phyloP scores from a whole-genome alignment of 768 basidiomycete genomes.

The Russula brevipes region DNA sequence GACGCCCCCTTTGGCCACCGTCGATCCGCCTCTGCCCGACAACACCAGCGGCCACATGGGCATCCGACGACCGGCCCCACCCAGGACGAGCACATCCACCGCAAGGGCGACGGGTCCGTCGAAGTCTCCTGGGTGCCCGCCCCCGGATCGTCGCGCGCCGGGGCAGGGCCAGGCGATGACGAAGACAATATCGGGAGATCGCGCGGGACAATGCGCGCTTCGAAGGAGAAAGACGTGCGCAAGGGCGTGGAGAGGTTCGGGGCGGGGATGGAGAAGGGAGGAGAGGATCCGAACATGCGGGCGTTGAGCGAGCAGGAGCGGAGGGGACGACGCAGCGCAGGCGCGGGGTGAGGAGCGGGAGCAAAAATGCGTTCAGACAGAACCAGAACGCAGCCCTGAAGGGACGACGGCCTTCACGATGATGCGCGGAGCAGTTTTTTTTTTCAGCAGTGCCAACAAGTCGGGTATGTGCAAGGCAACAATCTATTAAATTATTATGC shows the following conservation, averaged over 20 bases:
- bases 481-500: constrained; percentile 8
- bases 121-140: constrained; percentile 83
- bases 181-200: constrained; percentile 24
- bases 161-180: constrained; percentile 33
- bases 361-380: constrained; percentile 69
- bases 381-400: constrained; percentile 19
- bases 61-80: not conserved
- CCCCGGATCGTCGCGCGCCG: constrained; percentile 14
- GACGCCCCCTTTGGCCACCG: constrained; percentile 68
- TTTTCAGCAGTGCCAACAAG: not conserved
- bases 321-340: constrained; percentile 76
- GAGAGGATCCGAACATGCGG: constrained; percentile 39
- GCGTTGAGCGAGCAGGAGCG: constrained; percentile 61
- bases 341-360: constrained; percentile 80
- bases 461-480: too few relatives aligned
- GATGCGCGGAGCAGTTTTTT: not conserved
- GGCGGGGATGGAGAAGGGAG: constrained; percentile 83
- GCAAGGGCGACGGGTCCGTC: constrained; percentile 57
- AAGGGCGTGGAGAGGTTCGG: constrained; percentile 79
- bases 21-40: constrained; percentile 33
- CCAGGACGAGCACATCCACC: constrained; percentile 24
- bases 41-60: constrained; percentile 5
- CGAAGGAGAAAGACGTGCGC: constrained; percentile 35
- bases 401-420: not conserved
- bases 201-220: constrained; percentile 32